These are phyloP conservation scores for Giardia duodenalis DNA, from an alignment of 208 protist species.

Conservation along the genomic window DNA sequence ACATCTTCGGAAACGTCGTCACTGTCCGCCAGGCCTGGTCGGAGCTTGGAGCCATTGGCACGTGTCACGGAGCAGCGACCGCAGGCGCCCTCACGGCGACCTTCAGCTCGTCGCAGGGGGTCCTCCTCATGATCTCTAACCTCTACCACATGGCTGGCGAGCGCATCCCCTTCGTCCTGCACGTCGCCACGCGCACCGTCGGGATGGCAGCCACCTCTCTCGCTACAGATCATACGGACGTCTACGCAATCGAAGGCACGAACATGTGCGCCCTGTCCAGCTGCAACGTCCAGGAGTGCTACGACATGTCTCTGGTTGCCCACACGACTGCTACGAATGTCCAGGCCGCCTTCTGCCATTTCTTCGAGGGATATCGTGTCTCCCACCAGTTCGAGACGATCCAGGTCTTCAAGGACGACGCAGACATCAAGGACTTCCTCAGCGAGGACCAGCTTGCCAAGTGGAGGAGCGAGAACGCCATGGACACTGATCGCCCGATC, in stretches of 20 bases:
- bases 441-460: constrained; percentile 31
- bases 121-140: constrained; percentile 61
- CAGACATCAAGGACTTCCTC: constrained; percentile 30
- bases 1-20: neutral
- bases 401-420: constrained; percentile 38
- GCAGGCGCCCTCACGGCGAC: constrained; percentile 38
- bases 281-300: constrained; percentile 49
- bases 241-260: constrained; percentile 44
- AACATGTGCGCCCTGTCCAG: constrained; percentile 54
- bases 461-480: constrained; percentile 32
- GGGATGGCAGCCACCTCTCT: constrained; percentile 47
- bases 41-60: neutral
- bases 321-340: constrained; percentile 53
- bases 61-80: neutral
- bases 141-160: constrained; percentile 54
- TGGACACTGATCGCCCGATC: constrained; percentile 51
- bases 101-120: constrained; percentile 55
- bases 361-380: constrained; percentile 52
- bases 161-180: constrained; percentile 30
- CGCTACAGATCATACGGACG: constrained; percentile 55
- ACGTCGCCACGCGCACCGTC: constrained; percentile 30
- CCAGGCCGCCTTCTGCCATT: constrained; percentile 49
- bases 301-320: constrained; percentile 52
- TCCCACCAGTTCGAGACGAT: constrained; percentile 50
- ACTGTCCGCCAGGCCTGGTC: neutral